Percentiles rank a stretch among this genome's conserved stretches.
These are phyloP conservation scores for Kodamaea restingae DNA, from an alignment of 805 yeast species.

Conservation along the genomic window DNA sequence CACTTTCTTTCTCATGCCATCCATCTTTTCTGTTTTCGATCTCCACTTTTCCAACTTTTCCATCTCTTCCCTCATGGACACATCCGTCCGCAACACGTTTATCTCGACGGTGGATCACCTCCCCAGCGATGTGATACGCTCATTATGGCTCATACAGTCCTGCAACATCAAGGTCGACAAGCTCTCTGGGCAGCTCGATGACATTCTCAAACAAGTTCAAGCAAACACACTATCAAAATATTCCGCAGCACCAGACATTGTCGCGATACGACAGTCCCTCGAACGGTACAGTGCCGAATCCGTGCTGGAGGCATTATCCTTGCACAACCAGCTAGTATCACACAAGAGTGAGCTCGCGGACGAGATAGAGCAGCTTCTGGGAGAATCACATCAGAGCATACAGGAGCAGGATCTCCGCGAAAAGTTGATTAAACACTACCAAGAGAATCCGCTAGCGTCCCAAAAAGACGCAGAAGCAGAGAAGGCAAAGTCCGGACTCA, in stretches of 20 bases:
- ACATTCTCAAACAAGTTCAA: constrained; percentile 8
- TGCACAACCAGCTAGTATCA: constrained; percentile 28
- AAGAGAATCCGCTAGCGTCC: constrained; percentile 31
- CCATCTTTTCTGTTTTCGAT: no score
- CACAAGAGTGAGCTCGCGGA: constrained; percentile 24
- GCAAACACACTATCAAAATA: constrained; percentile 1
- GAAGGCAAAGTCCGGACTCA: constrained; percentile 12
- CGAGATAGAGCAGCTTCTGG: constrained; percentile 21
- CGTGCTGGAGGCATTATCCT: constrained; percentile 23
- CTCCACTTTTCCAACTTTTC: no score
- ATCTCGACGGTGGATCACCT: constrained; percentile 42
- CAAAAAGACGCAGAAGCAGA: constrained; percentile 38
- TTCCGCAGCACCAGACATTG: constrained; percentile 5
- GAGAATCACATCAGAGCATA: constrained; percentile 8
- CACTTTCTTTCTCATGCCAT: no score
- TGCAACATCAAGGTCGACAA: constrained; percentile 29
- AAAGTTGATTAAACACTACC: constrained; percentile 33
- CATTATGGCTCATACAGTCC: constrained; percentile 40
- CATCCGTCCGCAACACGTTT: constrained; percentile 16
- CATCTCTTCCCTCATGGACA: constrained; percentile 4
- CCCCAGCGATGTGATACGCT: constrained; percentile 41
- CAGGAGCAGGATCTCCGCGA: constrained; percentile 21
- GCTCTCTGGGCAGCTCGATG: constrained; percentile 8
- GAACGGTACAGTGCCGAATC: constrained; percentile 17
- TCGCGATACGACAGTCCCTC: constrained; percentile 11